Conservation (phyloP, 495 filamentous ascomycete genomes). For the Hypoxylon trugodes region DNA sequence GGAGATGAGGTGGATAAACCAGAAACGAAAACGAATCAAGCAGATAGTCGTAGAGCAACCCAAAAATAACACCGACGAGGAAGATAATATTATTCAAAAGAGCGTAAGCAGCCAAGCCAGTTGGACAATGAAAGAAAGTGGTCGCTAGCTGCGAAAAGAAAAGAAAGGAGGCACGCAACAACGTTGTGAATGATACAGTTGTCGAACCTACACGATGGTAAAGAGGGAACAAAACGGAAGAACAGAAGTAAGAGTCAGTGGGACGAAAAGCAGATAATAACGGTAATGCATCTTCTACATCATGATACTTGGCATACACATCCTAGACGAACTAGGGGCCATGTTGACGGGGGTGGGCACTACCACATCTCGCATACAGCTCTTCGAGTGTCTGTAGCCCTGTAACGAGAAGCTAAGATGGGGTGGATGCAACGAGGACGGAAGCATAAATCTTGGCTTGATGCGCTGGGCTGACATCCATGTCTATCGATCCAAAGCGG, state of each 20-base stretch:
- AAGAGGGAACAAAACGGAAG: constrained; percentile 51
- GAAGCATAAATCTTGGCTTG: constrained; percentile 42
- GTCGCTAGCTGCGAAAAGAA: constrained; percentile 62
- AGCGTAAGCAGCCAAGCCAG: constrained; percentile 65
- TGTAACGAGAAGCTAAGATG: constrained; percentile 38
- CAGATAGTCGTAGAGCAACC: constrained; percentile 46
- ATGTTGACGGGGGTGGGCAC: constrained; percentile 25
- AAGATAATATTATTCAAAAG: constrained; percentile 60
- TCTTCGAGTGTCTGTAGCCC: constrained; percentile 23
- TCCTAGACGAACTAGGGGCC: constrained; percentile 38
- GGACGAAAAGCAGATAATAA: constrained; percentile 42
- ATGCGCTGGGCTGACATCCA: constrained; percentile 36
- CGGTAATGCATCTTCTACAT: constrained; percentile 41
- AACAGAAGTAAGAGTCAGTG: constrained; percentile 39
- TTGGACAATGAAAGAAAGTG: constrained; percentile 65
- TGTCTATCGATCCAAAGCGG: constrained; percentile 41
- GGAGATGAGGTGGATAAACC: constrained; percentile 23
- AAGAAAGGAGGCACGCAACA: constrained; percentile 57
- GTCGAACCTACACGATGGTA: constrained; percentile 51
- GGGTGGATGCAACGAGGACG: constrained; percentile 41
- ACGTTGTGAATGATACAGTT: constrained; percentile 55
- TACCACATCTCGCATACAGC: constrained; percentile 31
- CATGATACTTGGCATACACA: constrained; percentile 39
- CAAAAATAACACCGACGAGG: constrained; percentile 56
- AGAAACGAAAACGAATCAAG: constrained; percentile 44